Evolutionary conservation across 495 filamentous ascomycete genomes (phyloP).

Genomic region (Trichoderma asperelloides): DNA sequence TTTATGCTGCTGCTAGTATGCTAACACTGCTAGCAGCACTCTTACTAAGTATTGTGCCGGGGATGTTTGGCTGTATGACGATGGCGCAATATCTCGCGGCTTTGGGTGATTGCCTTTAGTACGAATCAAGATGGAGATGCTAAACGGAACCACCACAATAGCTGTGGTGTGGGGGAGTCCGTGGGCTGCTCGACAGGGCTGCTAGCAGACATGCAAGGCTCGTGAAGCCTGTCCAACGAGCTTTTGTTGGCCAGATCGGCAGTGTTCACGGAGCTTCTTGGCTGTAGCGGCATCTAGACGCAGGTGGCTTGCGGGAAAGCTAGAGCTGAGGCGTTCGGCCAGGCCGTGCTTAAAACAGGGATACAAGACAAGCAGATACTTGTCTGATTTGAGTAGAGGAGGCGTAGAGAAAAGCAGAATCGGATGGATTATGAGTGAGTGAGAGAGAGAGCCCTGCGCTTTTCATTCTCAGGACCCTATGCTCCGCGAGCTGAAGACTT

Average conservation of each 20-base stretch:
- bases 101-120: background rate
- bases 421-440: background rate
- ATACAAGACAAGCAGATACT: too few relatives aligned
- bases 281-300: background rate
- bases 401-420: background rate
- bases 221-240: too few relatives aligned
- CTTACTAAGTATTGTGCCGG: background rate
- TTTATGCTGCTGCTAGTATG: background rate
- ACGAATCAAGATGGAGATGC: background rate
- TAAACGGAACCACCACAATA: background rate
- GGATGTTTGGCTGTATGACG: background rate
- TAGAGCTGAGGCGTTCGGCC: constrained; percentile 1
- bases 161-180: background rate
- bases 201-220: background rate
- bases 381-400: background rate
- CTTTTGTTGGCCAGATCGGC: background rate
- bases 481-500: background rate
- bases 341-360: background rate
- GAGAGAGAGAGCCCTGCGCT: too few relatives aligned
- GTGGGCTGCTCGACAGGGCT: background rate
- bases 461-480: background rate
- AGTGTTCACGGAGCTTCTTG: background rate
- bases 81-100: constrained; percentile 4
- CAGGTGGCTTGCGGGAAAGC: constrained; percentile 2
- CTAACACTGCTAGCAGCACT: background rate